phyloP scores from a whole-genome alignment of 257 asterid genomes.

The Petrea volubilis region DNA sequence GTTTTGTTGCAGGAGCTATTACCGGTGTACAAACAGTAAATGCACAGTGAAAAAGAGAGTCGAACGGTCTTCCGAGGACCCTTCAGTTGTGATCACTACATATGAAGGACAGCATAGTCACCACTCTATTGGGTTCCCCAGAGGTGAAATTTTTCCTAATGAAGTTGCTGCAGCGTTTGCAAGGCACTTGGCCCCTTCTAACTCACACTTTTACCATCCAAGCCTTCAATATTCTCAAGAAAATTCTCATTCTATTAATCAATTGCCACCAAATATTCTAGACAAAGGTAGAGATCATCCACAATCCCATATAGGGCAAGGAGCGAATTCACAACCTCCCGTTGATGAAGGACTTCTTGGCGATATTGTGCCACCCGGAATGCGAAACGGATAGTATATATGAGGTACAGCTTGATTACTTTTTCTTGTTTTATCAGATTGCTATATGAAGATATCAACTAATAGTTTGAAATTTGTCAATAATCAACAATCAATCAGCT shows the following conservation, averaged over 20 bases:
- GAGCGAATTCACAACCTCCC: slow-evolving; percentile 21
- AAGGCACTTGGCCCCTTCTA: slow-evolving; percentile 31
- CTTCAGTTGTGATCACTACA: slow-evolving; percentile 75
- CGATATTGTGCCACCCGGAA: slow-evolving; percentile 72
- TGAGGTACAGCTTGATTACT: not conserved
- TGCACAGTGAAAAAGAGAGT: slow-evolving; percentile 88
- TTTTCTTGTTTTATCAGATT: not conserved
- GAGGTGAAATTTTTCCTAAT: slow-evolving; percentile 39
- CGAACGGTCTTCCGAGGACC: slow-evolving; percentile 72
- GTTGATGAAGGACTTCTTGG: slow-evolving; percentile 72
- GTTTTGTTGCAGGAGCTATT: slow-evolving; percentile 65
- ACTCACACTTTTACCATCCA: slow-evolving; percentile 39
- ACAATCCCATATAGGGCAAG: slow-evolving; percentile 7
- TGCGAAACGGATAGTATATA: slow-evolving; percentile 32
- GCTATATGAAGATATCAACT: too few relatives aligned
- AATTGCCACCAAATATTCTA: slow-evolving; percentile 9
- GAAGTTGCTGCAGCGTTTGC: slow-evolving; percentile 21
- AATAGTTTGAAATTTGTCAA: too few relatives aligned
- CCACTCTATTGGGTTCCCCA: slow-evolving; percentile 64
- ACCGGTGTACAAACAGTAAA: slow-evolving; percentile 82
- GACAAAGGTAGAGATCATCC: slow-evolving; percentile 4
- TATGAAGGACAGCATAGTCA: slow-evolving; percentile 91
- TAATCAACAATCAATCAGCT: too few relatives aligned
- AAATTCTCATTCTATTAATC: slow-evolving; percentile 6
- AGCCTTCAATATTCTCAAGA: slow-evolving; percentile 39